These are phyloP conservation scores for Babesia bigemina DNA, from an alignment of 169 alveolate species.

Conservation along the genomic window DNA sequence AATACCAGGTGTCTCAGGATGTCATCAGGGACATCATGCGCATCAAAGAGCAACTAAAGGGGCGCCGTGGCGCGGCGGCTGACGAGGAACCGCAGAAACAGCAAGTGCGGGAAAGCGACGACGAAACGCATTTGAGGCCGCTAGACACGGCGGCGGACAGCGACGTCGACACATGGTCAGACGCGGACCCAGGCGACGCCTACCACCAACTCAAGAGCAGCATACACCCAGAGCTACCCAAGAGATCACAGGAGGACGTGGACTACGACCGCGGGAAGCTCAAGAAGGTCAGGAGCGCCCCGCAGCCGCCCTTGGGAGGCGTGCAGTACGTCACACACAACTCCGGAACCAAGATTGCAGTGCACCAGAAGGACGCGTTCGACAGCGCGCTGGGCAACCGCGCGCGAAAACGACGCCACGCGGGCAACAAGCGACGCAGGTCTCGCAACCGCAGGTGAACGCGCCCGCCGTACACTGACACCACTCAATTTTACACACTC, in stretches of 20 bases:
- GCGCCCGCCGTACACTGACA: background rate
- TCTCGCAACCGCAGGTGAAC: background rate
- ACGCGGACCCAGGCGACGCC: constrained; percentile 33
- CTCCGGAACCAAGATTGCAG: constrained; percentile 40
- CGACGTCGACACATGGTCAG: constrained; percentile 57
- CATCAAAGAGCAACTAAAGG: constrained; percentile 3
- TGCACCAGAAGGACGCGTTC: constrained; percentile 47
- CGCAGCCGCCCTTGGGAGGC: constrained; percentile 8
- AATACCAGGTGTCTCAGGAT: background rate
- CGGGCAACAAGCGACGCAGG: background rate
- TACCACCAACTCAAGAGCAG: constrained; percentile 12
- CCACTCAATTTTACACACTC: background rate
- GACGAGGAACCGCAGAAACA: background rate
- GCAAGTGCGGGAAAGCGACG: background rate
- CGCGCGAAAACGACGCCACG: background rate
- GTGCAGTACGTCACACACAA: constrained; percentile 18
- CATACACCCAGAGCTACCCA: constrained; percentile 23
- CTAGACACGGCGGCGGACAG: background rate
- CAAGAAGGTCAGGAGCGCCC: constrained; percentile 25
- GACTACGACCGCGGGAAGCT: constrained; percentile 64
- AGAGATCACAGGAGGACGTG: constrained; percentile 48
- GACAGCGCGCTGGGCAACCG: constrained; percentile 13
- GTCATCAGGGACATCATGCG: constrained; percentile 5
- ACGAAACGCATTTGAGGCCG: background rate
- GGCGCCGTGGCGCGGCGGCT: background rate